Percentiles rank a stretch among this genome's conserved stretches.
Evolutionary conservation across 257 asterid genomes (phyloP).

Genomic region (Forsythia viridissima): DNA sequence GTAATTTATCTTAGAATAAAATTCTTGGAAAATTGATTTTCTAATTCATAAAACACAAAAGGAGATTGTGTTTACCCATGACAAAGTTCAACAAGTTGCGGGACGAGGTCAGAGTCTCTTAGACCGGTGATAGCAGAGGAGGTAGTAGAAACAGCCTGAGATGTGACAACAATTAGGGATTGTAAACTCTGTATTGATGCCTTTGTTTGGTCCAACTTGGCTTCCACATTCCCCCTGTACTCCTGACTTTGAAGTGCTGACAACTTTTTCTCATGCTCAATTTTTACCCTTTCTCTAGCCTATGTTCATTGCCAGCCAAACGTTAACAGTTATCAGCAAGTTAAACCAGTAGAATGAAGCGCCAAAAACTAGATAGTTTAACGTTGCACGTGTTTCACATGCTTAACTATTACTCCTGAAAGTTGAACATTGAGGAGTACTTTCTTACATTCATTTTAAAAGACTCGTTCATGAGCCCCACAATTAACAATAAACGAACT

Average conservation of each 20-base stretch:
- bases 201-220: conserved; percentile 94
- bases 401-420: neutral
- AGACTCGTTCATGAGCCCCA: neutral
- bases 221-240: conserved; percentile 59
- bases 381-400: neutral
- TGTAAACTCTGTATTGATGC: conserved; percentile 81
- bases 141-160: conserved; percentile 92
- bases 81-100: conserved; percentile 95
- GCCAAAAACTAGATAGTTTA: neutral
- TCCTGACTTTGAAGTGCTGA: conserved; percentile 87
- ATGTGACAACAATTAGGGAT: conserved; percentile 82
- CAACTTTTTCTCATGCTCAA: conserved; percentile 86
- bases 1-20: neutral
- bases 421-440: neutral
- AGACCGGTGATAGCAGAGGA: conserved; percentile 80
- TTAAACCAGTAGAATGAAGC: neutral
- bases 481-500: neutral
- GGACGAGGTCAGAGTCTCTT: conserved; percentile 88
- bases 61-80: conserved; percentile 66
- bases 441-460: neutral
- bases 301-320: conserved; percentile 28
- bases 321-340: conserved; percentile 11
- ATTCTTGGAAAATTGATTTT: neutral
- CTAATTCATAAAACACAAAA: neutral
- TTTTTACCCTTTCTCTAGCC: conserved; percentile 95